A percentile compares a stretch with the other conserved stretches of the same genome.
Evolutionary conservation across 106 monocot species (phyloP).

Genomic region (Allium fistulosum): DNA sequence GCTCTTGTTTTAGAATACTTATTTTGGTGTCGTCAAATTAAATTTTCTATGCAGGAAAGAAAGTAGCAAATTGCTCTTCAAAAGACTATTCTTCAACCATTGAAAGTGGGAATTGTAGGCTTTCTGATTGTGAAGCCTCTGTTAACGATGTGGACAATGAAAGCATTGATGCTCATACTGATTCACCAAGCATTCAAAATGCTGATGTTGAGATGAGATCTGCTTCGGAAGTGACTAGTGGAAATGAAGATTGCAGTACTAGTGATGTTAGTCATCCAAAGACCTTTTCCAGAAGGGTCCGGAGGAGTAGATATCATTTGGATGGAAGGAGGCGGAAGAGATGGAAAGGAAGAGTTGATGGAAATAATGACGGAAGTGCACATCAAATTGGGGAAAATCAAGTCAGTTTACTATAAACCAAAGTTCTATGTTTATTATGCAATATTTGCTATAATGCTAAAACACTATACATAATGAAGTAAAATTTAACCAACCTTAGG

Average conservation of each 20-base stretch:
- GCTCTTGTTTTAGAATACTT: not conserved
- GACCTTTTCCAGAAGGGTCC: conserved; percentile 46
- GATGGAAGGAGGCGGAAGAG: conserved; percentile 48
- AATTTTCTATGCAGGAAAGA: not conserved
- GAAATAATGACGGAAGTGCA: conserved; percentile 12
- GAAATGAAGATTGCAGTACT: conserved; percentile 75
- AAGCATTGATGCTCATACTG: conserved; percentile 27
- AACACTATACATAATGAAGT: too few species aligned
- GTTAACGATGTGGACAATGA: conserved; percentile 24
- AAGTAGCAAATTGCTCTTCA: conserved; percentile 15
- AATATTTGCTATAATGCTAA: too few species aligned
- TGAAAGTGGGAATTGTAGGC: conserved; percentile 22
- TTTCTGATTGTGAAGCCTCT: conserved; percentile 56
- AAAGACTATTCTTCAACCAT: conserved; percentile 23
- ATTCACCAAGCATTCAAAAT: conserved; percentile 16
- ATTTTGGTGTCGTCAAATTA: not conserved
- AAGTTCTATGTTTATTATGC: too few species aligned
- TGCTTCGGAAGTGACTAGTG: conserved; percentile 30
- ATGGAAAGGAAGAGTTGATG: conserved; percentile 87
- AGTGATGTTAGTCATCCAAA: conserved; percentile 39
- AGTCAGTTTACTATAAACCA: conserved; percentile 22
- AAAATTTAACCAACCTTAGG: too few species aligned
- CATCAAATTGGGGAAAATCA: conserved; percentile 32
- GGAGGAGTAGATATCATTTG: conserved; percentile 54
- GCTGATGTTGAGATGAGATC: conserved; percentile 42